Evolutionary conservation across 2,329 filamentous ascomycete genomes (phyloP).

Genomic region (Penicillium sp.): DNA sequence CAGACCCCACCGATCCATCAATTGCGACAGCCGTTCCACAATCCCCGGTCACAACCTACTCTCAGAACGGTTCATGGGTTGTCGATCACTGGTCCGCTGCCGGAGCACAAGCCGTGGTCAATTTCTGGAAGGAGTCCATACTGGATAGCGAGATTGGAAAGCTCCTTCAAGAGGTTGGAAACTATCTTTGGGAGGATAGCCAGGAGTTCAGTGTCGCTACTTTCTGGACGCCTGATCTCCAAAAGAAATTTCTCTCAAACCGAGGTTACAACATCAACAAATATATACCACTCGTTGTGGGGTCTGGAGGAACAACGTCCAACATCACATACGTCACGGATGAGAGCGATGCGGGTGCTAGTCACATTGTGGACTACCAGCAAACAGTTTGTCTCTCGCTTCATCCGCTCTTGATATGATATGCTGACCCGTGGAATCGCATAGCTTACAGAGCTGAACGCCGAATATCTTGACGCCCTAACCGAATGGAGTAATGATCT

Average conservation of each 20-base stretch:
- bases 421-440: not conserved
- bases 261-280: constrained; percentile 35
- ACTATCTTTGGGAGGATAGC: constrained; percentile 34
- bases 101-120: constrained; percentile 36
- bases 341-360: not conserved
- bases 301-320: not conserved
- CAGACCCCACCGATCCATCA: not conserved
- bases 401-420: not conserved
- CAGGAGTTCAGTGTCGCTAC: constrained; percentile 33
- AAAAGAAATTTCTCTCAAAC: constrained; percentile 27
- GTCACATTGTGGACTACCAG: not conserved
- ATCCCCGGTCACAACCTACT: constrained; percentile 13
- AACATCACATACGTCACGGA: not conserved
- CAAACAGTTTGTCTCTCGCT: not conserved
- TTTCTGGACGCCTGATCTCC: constrained; percentile 40
- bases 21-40: constrained; percentile 17
- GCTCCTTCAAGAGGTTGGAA: constrained; percentile 34
- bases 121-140: constrained; percentile 44
- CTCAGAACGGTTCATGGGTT: constrained; percentile 38
- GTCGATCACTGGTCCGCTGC: constrained; percentile 42
- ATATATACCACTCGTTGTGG: not conserved
- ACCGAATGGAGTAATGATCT: constrained; percentile 35
- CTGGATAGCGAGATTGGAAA: constrained; percentile 31
- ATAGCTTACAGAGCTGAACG: constrained; percentile 1
- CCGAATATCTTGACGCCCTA: constrained; percentile 31